Percentiles rank a stretch among this genome's conserved stretches.
These are phyloP conservation scores for Eragrostis curvula DNA, from an alignment of 176 grass and related monocot genomes.

Conservation along the genomic window DNA sequence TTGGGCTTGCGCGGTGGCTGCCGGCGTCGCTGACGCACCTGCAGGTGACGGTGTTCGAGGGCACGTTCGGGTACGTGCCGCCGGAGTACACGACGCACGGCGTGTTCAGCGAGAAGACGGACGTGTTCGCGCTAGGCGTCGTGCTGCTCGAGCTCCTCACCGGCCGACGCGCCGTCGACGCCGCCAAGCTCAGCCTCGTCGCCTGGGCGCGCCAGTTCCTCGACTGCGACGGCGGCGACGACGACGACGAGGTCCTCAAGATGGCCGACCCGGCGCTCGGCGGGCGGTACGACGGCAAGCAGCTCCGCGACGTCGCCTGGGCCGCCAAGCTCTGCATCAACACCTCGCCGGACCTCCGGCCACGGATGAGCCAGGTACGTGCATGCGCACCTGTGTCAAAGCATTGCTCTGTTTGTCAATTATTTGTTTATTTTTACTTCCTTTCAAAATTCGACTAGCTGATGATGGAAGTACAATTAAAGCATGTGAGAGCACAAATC, in stretches of 20 bases:
- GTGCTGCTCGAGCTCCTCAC: conserved; percentile 72
- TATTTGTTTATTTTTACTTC: no score
- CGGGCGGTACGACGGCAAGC: conserved; percentile 50
- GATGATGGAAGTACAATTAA: no score
- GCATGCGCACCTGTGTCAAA: no score
- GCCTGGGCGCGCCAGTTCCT: conserved; percentile 67
- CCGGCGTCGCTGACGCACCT: conserved; percentile 70
- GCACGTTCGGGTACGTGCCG: conserved; percentile 83
- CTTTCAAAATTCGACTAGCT: no score
- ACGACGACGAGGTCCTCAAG: conserved; percentile 26
- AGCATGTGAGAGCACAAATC: no score
- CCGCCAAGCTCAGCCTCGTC: conserved; percentile 62
- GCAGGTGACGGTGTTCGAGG: conserved; percentile 68
- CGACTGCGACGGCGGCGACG: conserved; percentile 23
- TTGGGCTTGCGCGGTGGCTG: conserved; percentile 83
- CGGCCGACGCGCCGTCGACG: conserved; percentile 64
- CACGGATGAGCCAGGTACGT: conserved; percentile 66
- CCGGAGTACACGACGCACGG: conserved; percentile 85
- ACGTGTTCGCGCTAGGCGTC: conserved; percentile 77
- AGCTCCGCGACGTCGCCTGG: conserved; percentile 45
- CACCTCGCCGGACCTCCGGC: conserved; percentile 47
- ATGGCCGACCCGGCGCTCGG: conserved; percentile 65
- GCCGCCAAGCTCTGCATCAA: conserved; percentile 59
- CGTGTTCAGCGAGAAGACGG: conserved; percentile 87
- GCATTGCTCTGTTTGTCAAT: no score